Evolutionary conservation across 768 basidiomycete species (phyloP).

Genomic region (Tephrocybe sp.): DNA sequence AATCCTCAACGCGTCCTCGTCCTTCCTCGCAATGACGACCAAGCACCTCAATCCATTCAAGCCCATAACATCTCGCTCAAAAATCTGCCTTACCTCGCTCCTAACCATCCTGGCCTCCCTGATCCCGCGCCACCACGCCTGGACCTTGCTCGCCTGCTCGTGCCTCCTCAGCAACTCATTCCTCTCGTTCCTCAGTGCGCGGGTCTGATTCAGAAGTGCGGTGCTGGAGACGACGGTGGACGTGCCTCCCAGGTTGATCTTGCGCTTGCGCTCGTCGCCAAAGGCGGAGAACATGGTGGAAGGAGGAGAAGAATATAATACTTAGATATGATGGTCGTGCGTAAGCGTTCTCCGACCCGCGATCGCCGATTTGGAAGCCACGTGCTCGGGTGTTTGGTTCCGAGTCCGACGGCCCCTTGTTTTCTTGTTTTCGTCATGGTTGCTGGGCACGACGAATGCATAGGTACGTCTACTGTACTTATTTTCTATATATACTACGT

Average conservation of each 20-base stretch:
- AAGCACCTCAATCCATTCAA: constrained; percentile 64
- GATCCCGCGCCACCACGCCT: constrained; percentile 69
- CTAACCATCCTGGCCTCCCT: constrained; percentile 40
- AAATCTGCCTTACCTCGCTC: constrained; percentile 43
- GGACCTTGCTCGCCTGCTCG: constrained; percentile 62
- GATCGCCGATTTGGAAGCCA: too few species aligned
- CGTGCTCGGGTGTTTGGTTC: too few species aligned
- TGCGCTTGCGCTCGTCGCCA: constrained; percentile 10
- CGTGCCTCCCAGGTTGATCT: background rate
- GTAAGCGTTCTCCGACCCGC: too few species aligned
- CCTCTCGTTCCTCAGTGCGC: constrained; percentile 58
- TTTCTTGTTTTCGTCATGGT: too few species aligned
- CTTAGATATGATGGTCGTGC: too few species aligned
- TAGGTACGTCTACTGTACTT: too few species aligned
- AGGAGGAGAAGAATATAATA: too few species aligned
- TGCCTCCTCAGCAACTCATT: constrained; percentile 51
- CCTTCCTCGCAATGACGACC: constrained; percentile 54
- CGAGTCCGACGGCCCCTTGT: too few species aligned
- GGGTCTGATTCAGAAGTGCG: constrained; percentile 63
- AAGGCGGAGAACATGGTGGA: constrained; percentile 9
- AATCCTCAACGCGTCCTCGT: constrained; percentile 42
- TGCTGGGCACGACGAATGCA: too few species aligned
- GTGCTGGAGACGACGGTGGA: constrained; percentile 46
- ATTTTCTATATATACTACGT: background rate
- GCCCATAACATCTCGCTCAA: constrained; percentile 52